A percentile compares a stretch with the other conserved stretches of the same genome.
phyloP scores from a whole-genome alignment of 139 green algal genomes.

The Coccomyxa sp. region DNA sequence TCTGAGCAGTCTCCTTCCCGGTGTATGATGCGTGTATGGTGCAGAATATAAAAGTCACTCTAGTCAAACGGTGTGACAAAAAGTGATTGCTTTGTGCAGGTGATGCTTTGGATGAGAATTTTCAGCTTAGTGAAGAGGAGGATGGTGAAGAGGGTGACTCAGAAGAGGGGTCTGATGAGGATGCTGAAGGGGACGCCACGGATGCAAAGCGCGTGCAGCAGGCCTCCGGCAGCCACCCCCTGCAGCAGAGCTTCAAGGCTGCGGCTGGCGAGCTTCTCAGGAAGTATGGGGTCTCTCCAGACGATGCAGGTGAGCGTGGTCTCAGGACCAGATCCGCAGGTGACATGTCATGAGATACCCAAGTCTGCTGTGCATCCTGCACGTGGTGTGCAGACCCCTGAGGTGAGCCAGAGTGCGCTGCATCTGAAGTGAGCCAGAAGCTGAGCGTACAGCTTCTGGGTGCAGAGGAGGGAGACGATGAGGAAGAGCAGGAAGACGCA shows the following conservation, averaged over 20 bases:
- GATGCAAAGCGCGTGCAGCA: conserved; percentile 37
- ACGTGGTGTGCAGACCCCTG: too few relatives aligned
- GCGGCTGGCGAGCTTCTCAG: conserved; percentile 34
- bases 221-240: conserved; percentile 67
- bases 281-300: conserved; percentile 25
- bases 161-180: conserved; percentile 39
- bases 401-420: too few relatives aligned
- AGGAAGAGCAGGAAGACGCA: not conserved
- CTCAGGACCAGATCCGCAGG: too few relatives aligned
- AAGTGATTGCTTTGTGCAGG: conserved; percentile 17
- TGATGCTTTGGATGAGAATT: conserved; percentile 50
- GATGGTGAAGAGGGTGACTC: conserved; percentile 19
- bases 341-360: too few relatives aligned
- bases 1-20: not conserved
- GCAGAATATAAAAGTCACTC: not conserved
- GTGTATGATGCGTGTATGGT: not conserved
- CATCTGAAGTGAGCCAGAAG: too few relatives aligned
- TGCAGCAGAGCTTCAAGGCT: conserved; percentile 54
- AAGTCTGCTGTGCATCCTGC: too few relatives aligned
- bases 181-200: conserved; percentile 27
- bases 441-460: too few relatives aligned
- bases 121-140: conserved; percentile 19
- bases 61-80: not conserved
- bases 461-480: conserved; percentile 3
- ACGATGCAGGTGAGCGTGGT: not conserved